A percentile compares a stretch with the other conserved stretches of the same genome.
Conservation (phyloP, 139 green algal genomes). For the Micractinium sp. region DNA sequence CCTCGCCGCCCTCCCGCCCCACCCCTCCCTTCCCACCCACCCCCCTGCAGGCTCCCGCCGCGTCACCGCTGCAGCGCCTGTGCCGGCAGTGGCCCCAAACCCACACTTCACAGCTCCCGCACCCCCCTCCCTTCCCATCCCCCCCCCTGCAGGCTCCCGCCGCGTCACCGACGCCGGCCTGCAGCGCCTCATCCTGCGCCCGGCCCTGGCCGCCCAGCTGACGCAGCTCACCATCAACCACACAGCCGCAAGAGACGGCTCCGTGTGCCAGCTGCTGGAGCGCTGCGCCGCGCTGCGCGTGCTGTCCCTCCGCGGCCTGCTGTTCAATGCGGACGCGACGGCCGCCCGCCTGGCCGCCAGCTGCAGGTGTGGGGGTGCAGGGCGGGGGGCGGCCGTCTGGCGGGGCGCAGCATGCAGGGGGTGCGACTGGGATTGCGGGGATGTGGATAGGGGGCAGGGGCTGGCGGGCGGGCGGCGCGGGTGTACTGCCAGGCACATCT, state of each 20-base stretch:
- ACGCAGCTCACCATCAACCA: slow-evolving; percentile 25
- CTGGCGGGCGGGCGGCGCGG: not conserved
- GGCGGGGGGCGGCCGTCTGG: too few species aligned
- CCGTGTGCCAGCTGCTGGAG: slow-evolving; percentile 12
- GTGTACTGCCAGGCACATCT: not conserved
- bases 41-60: slow-evolving; percentile 2
- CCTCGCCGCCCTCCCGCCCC: not conserved
- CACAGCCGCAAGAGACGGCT: slow-evolving; percentile 13
- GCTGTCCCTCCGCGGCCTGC: slow-evolving; percentile 27
- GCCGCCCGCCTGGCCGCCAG: not conserved
- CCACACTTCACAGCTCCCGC: too few species aligned
- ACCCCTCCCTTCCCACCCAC: too few species aligned
- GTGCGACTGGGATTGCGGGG: too few species aligned
- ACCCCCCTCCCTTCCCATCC: not conserved
- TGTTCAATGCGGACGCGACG: slow-evolving; percentile 24
- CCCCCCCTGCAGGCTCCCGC: not conserved
- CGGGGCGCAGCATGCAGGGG: too few species aligned
- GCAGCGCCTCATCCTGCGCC: not conserved
- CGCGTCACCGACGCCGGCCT: slow-evolving; percentile 29
- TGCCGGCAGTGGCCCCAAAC: too few species aligned
- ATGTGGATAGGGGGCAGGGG: not conserved
- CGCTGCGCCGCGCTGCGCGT: slow-evolving; percentile 11
- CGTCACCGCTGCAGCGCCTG: slow-evolving; percentile 15
- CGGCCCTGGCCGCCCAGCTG: not conserved
- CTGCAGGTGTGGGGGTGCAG: not conserved